Conservation (phyloP, 2,329 filamentous ascomycete genomes). For the Fusarium virguliforme region DNA sequence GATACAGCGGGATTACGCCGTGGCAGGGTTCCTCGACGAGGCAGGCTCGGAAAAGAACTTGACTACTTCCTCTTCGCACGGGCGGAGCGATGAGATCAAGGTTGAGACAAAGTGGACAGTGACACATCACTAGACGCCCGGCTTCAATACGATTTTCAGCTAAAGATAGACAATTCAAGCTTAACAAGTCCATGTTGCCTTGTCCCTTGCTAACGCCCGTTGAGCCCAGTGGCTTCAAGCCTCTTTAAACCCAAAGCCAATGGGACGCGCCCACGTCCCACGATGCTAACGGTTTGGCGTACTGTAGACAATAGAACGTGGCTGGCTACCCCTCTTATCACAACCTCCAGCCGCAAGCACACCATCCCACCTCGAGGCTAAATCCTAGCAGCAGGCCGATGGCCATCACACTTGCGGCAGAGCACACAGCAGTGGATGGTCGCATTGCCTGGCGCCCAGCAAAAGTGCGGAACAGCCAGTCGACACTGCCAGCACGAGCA, state of each 20-base stretch:
- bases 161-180: background rate
- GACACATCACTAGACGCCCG: constrained; percentile 25
- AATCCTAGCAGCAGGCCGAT: constrained; percentile 6
- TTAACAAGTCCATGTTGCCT: too few relatives aligned
- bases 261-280: background rate
- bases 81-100: constrained; percentile 37
- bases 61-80: constrained; percentile 33
- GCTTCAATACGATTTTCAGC: too few relatives aligned
- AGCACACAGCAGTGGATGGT: constrained; percentile 1
- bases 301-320: background rate
- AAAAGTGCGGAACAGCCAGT: background rate
- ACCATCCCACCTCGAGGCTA: background rate
- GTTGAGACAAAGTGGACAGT: constrained; percentile 49
- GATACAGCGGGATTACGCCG: constrained; percentile 28
- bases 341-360: background rate
- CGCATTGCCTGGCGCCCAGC: background rate
- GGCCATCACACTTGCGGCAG: background rate
- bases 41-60: constrained; percentile 49
- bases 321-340: constrained; percentile 4
- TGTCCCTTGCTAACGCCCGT: too few relatives aligned
- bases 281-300: constrained; percentile 3
- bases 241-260: background rate
- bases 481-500: constrained; percentile 6
- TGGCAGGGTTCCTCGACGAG: constrained; percentile 40
- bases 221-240: too few relatives aligned